Conservation (phyloP, 2,329 filamentous ascomycete genomes). For the Zalaria obscura region DNA sequence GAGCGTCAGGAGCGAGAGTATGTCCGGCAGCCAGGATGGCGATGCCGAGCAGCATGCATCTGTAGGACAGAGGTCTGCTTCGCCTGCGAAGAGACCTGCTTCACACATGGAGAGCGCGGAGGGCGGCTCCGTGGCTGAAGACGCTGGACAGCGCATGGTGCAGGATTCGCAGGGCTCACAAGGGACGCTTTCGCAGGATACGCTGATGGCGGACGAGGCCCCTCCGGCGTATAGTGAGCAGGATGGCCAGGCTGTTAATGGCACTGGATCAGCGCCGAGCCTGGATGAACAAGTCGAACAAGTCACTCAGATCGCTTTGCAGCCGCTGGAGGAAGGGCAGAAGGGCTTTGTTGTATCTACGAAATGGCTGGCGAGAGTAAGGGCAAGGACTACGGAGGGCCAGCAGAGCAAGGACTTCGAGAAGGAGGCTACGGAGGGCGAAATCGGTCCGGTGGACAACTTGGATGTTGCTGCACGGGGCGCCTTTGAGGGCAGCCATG, state of each 20-base stretch:
- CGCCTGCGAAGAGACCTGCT: slow-evolving; percentile 41
- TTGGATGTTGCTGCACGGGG: slow-evolving; percentile 52
- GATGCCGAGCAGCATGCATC: slow-evolving; percentile 2
- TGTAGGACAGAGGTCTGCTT: slow-evolving; percentile 25
- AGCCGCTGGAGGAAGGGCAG: slow-evolving; percentile 52
- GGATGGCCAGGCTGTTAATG: slow-evolving; percentile 1
- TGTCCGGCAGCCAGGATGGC: slow-evolving; percentile 23
- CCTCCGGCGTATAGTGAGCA: slow-evolving; percentile 13
- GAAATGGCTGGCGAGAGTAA: slow-evolving; percentile 63
- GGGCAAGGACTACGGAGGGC: slow-evolving; percentile 47
- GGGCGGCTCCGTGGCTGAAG: slow-evolving; percentile 1
- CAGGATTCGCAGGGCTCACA: not conserved
- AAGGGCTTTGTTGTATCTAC: slow-evolving; percentile 66
- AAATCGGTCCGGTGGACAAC: slow-evolving; percentile 76
- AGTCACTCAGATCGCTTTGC: slow-evolving; percentile 47
- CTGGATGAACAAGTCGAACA: slow-evolving; percentile 61
- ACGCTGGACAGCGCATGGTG: not conserved
- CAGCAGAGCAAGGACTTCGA: slow-evolving; percentile 40
- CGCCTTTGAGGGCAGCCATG: slow-evolving; percentile 12
- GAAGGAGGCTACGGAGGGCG: slow-evolving; percentile 46
- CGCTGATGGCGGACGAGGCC: not conserved
- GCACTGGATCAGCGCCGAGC: slow-evolving; percentile 18
- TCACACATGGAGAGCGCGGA: slow-evolving; percentile 37
- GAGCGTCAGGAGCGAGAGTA: slow-evolving; percentile 27
- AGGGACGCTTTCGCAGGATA: not conserved